Evolutionary conservation across 495 filamentous ascomycete genomes (phyloP).

Genomic region (Lasiosphaeria ovina): DNA sequence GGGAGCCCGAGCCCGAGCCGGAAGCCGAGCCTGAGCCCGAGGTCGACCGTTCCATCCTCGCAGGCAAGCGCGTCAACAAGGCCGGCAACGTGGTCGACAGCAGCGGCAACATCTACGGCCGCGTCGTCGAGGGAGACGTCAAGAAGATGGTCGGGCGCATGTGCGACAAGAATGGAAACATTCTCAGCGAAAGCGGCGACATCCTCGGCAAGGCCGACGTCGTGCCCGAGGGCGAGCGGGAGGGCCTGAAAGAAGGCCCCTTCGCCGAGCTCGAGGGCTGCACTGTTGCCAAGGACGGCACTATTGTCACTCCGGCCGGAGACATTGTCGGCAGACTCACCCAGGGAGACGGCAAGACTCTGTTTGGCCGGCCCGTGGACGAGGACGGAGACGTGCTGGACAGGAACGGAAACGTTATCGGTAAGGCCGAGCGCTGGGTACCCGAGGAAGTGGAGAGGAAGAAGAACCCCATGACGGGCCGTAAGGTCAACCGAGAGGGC

Average conservation of each 20-base stretch:
- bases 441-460: constrained; percentile 69
- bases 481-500: constrained; percentile 76
- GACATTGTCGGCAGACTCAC: constrained; percentile 71
- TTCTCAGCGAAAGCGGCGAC: constrained; percentile 78
- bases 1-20: constrained; percentile 63
- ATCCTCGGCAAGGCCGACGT: constrained; percentile 76
- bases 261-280: constrained; percentile 76
- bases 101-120: constrained; percentile 70
- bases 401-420: constrained; percentile 77
- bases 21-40: constrained; percentile 49
- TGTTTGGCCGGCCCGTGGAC: constrained; percentile 74
- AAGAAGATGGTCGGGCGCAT: constrained; percentile 72
- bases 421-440: constrained; percentile 78
- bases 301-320: constrained; percentile 59
- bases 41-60: constrained; percentile 65
- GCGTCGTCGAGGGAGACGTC: constrained; percentile 70
- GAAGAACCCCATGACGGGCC: constrained; percentile 63
- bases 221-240: constrained; percentile 67
- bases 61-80: constrained; percentile 85
- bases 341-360: constrained; percentile 67
- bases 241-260: constrained; percentile 68
- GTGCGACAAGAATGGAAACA: constrained; percentile 77
- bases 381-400: constrained; percentile 81
- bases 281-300: constrained; percentile 73
- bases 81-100: constrained; percentile 77